Percentiles rank a stretch among this genome's conserved stretches.
phyloP scores from a whole-genome alignment of 148 eudicot species.

The Amaranthus cruentus region DNA sequence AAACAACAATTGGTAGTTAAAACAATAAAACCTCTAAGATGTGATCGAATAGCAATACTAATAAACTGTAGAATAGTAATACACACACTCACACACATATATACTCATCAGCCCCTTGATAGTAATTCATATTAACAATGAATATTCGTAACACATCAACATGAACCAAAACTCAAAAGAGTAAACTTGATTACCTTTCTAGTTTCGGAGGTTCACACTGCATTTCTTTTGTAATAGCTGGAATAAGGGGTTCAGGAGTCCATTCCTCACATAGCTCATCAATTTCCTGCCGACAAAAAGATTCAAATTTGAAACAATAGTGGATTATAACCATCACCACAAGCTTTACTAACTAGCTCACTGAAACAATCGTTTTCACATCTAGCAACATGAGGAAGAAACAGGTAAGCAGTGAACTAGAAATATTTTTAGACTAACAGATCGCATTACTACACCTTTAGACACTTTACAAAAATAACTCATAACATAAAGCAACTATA shows the following conservation, averaged over 20 bases:
- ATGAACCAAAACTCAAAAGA: background rate
- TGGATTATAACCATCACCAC: background rate
- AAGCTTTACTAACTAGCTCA: background rate
- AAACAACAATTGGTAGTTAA: too few relatives aligned
- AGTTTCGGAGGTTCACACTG: constrained; percentile 69
- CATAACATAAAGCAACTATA: background rate
- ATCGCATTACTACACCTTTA: background rate
- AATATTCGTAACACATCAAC: background rate
- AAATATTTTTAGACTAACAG: background rate
- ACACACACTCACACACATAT: background rate
- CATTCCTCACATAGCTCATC: constrained; percentile 94
- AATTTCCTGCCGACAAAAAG: constrained; percentile 53
- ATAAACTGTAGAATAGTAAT: background rate
- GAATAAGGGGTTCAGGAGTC: constrained; percentile 96
- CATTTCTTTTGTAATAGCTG: constrained; percentile 68
- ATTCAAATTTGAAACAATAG: background rate
- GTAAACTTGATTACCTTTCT: constrained; percentile 50
- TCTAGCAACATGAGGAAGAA: background rate
- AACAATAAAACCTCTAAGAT: background rate
- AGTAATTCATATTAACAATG: too few relatives aligned
- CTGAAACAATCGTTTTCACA: background rate
- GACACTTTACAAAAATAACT: too few relatives aligned
- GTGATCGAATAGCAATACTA: background rate
- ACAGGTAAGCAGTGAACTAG: background rate
- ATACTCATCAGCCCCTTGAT: background rate